Percentiles rank a stretch among this genome's conserved stretches.
These are phyloP conservation scores for Gryganskiella cystojenkinii DNA, from an alignment of 192 early-diverging fungal genomes.

Conservation along the genomic window DNA sequence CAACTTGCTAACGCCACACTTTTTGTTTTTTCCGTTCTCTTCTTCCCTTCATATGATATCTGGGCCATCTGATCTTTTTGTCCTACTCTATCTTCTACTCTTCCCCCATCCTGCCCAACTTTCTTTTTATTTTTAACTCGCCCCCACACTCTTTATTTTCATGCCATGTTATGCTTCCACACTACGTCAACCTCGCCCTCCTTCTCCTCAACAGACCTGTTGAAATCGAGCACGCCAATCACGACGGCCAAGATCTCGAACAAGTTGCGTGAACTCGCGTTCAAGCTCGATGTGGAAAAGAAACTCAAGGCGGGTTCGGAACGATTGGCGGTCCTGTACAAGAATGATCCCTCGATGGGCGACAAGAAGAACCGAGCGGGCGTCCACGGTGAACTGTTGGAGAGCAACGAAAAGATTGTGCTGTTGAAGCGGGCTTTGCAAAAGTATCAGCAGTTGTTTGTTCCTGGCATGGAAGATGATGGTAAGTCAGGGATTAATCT, in stretches of 20 bases:
- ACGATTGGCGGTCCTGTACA: conserved; percentile 67
- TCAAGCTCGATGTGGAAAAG: conserved; percentile 94
- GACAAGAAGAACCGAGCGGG: conserved; percentile 67
- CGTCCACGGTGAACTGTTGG: conserved; percentile 64
- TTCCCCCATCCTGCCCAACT: conserved; percentile 21
- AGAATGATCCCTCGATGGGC: conserved; percentile 59
- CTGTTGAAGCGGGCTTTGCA: conserved; percentile 79
- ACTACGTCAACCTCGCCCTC: too few species aligned
- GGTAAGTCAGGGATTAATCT: too few species aligned
- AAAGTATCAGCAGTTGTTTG: conserved; percentile 88
- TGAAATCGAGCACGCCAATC: conserved; percentile 74
- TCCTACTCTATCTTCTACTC: neutral
- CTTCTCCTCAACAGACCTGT: conserved; percentile 67
- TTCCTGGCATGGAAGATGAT: conserved; percentile 82
- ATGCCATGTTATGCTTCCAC: too few species aligned
- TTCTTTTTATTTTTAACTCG: conserved; percentile 47
- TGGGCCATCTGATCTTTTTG: too few species aligned
- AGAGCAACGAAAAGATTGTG: conserved; percentile 81
- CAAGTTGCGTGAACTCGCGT: conserved; percentile 88
- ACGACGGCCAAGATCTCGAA: conserved; percentile 78
- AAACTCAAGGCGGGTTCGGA: conserved; percentile 91
- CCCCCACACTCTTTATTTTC: too few species aligned
- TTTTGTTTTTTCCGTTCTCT: neutral
- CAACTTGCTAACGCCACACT: neutral
- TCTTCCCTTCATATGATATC: neutral